Base-by-base conservation (phyloP, 1,284 basidiomycete genomes). In the Sporisorium graminicola region DNA sequence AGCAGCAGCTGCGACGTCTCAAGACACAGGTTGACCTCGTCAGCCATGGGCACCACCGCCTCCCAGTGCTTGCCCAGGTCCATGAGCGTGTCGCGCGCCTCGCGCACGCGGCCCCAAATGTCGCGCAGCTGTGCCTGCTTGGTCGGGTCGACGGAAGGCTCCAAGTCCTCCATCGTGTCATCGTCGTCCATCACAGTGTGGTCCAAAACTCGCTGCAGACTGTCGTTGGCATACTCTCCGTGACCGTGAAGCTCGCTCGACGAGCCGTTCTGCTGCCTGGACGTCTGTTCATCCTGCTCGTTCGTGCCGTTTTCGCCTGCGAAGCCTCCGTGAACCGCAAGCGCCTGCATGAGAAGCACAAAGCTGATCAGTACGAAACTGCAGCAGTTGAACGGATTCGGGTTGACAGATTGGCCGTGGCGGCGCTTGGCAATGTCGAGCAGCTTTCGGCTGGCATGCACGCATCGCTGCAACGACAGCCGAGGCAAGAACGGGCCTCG, bases 371-470 rank as follows among this genome's bases (percentile, higher is more conserved):
- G 68, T n/a, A 82, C 80, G 55, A 78, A 81, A 44, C 70, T 75
- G 74, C 81, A 82, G 43, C 75, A 77, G 57, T 81, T 81, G 74
- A 82, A 82, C 3, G 81, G 81, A 50, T 82, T 82, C 40, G 81
- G 81, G 55, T 69, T 75, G 47, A 75, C 65, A 49, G 61, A 65
- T 51, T 65, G 63, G 44, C 72, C 72, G 53, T 79, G 69, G 4
- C 65, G 58, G 16, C 69, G 68, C 47, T 74, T 72, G 59, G 80
- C 75, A 51, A 82, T 80, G 58, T 77, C 78, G 44, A 82, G 78
- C 33, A 82, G 69, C 54, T 76, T 69, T 37, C 79, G 75, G 55
- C 75, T 78, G 2, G 81, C 81, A 40, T 81, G 78, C 7, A 82
- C 80, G 42, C 81, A 82, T 35, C 81, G 75, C 37, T 77, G 62